phyloP scores from a whole-genome alignment of 805 yeast species.

The Dipodascopsis uninucleata region DNA sequence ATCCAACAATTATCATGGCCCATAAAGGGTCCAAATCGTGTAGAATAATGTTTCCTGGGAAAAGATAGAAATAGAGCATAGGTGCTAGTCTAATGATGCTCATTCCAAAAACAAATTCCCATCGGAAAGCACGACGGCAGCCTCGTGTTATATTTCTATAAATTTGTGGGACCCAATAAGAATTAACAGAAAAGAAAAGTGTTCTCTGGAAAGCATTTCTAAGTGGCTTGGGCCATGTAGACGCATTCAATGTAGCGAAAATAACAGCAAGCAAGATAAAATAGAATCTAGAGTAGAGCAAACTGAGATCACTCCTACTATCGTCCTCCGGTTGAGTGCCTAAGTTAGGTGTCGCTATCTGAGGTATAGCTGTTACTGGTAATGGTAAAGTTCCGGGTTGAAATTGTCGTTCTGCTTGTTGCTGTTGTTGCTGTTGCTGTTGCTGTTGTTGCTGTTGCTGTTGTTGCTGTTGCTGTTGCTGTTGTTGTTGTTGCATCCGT shows the following conservation, averaged over 20 bases:
- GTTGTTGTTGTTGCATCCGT: conserved; percentile 16
- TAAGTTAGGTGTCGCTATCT: conserved; percentile 45
- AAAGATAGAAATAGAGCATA: conserved; percentile 54
- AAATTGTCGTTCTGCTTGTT: conserved; percentile 28
- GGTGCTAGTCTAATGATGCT: conserved; percentile 63
- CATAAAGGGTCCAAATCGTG: conserved; percentile 63
- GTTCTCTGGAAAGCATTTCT: conserved; percentile 58
- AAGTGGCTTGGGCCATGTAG: conserved; percentile 58
- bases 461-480: conserved; percentile 8
- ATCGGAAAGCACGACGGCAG: conserved; percentile 58
- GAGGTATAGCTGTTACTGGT: conserved; percentile 38
- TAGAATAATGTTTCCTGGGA: conserved; percentile 53
- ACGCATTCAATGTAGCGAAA: conserved; percentile 53
- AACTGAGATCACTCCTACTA: conserved; percentile 43
- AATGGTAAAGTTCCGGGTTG: conserved; percentile 31
- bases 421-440: conserved; percentile 28
- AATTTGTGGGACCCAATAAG: conserved; percentile 87
- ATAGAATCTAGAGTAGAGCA: conserved; percentile 55
- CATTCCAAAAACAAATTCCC: conserved; percentile 74
- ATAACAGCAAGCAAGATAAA: conserved; percentile 52
- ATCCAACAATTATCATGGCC: conserved; percentile 45
- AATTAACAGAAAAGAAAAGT: conserved; percentile 51
- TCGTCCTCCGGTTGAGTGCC: conserved; percentile 20
- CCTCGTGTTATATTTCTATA: conserved; percentile 72
- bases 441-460: conserved; percentile 10